phyloP scores from a whole-genome alignment of 225 moss, liverwort and hornwort genomes.

The Climacium dendroides region DNA sequence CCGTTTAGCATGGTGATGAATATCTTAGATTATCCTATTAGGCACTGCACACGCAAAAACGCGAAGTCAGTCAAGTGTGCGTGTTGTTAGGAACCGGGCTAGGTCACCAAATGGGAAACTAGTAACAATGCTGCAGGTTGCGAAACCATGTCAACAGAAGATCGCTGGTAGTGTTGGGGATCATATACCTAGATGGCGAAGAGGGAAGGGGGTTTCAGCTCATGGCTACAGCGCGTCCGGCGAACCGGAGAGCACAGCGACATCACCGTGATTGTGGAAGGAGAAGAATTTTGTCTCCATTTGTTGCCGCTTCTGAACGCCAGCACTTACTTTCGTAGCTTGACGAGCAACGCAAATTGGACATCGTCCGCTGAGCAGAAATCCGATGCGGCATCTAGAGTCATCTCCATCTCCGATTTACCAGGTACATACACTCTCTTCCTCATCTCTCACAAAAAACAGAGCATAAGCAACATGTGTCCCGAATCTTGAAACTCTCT shows the following conservation, averaged over 20 bases:
- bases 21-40: not conserved
- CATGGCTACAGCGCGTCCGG: constrained; percentile 85
- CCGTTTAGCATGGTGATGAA: not conserved
- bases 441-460: not conserved
- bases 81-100: not conserved
- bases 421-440: constrained; percentile 17
- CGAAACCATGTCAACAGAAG: not conserved
- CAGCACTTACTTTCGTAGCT: constrained; percentile 62
- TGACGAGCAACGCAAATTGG: constrained; percentile 16
- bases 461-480: not conserved
- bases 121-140: not conserved
- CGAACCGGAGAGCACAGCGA: constrained; percentile 87
- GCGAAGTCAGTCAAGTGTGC: not conserved
- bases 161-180: not conserved
- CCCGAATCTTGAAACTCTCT: not conserved
- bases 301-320: constrained; percentile 78
- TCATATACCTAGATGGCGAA: constrained; percentile 39
- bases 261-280: constrained; percentile 58
- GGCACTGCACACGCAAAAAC: not conserved
- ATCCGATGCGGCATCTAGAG: not conserved
- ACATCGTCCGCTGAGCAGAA: not conserved
- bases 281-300: constrained; percentile 62
- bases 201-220: constrained; percentile 58
- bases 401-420: constrained; percentile 41
- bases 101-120: not conserved